phyloP scores from a whole-genome alignment of 2,329 filamentous ascomycete species.

The Cordyceps militaris region DNA sequence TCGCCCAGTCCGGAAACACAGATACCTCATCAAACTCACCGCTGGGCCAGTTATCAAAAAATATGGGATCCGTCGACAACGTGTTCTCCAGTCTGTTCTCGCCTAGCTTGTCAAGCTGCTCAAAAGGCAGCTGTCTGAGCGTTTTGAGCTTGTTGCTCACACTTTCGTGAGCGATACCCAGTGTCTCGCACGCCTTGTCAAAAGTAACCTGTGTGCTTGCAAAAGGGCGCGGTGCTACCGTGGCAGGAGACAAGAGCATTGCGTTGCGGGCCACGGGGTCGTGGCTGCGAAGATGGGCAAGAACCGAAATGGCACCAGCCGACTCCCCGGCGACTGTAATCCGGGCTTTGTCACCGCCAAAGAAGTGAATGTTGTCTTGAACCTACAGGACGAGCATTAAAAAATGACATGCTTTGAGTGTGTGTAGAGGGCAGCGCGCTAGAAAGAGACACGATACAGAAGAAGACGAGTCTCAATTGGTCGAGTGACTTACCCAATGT shows the following conservation, averaged over 20 bases:
- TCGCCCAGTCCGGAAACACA: neutral
- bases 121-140: neutral
- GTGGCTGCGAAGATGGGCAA: conserved; percentile 39
- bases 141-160: neutral
- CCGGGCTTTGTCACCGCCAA: conserved; percentile 57
- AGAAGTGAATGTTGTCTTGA: conserved; percentile 53
- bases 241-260: neutral
- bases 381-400: neutral
- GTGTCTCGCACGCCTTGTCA: neutral
- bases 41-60: neutral
- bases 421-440: no score
- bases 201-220: neutral
- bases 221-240: neutral
- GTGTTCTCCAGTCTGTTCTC: neutral
- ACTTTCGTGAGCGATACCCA: neutral
- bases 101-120: neutral
- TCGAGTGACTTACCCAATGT: neutral
- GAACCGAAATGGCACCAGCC: conserved; percentile 52
- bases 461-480: neutral
- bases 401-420: no score
- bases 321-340: conserved; percentile 61
- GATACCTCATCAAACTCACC: neutral
- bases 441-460: no score
- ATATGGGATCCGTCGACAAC: neutral
- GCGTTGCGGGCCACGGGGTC: neutral